Evolutionary conservation across 1,284 basidiomycete species (phyloP), one percentile per base, ranked within the genome.

Genomic region (Anthracocystis setariae): DNA sequence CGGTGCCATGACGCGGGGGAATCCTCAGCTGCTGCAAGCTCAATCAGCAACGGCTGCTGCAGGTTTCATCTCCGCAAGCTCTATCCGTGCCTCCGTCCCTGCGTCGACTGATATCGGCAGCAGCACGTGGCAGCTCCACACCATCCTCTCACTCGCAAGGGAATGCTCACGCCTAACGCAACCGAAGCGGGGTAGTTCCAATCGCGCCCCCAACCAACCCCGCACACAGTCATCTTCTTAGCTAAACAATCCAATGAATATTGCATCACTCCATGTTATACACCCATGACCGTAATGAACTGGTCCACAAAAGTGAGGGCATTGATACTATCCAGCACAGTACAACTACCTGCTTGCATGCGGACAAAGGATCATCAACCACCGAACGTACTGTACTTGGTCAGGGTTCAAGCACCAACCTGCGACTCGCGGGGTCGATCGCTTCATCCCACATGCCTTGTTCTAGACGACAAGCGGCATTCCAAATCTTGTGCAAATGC

Each of bases 401-500:
- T 58, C 55, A 71, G 24, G 62, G 58, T 35, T 62, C 62, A 12
- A 65, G 53, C 23, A 71, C 57, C 3, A 40, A 24, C 37, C 44
- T 52, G 45, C 62, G 61, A 3, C 65, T 33, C 8, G 43, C 9
- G n/a, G 49, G 21, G 17, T 62, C 33, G 8, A 92, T 86, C 8
- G 90, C 91, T 85, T 90, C 90, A 80, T 94, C 91, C 94, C 94
- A 97, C 83, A 97, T 96, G 2, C 88, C 88, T 66, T 88, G 90
- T 84, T 97, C 94, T 37, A 97, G 85, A 44, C 86, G 83, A 0
- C 92, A 90, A 76, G 80, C 92, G 62, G 88, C 88, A 73, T 89
- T 86, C 91, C 92, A 97, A 5, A 93, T 88, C 17, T 84, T 77
- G 47, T 87, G 85, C 87, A 94, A 91, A 73, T 90, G 89, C 5